These are phyloP conservation scores for Dendrostoma leiphaemia DNA, from an alignment of 2,329 filamentous ascomycete genomes.

Conservation along the genomic window DNA sequence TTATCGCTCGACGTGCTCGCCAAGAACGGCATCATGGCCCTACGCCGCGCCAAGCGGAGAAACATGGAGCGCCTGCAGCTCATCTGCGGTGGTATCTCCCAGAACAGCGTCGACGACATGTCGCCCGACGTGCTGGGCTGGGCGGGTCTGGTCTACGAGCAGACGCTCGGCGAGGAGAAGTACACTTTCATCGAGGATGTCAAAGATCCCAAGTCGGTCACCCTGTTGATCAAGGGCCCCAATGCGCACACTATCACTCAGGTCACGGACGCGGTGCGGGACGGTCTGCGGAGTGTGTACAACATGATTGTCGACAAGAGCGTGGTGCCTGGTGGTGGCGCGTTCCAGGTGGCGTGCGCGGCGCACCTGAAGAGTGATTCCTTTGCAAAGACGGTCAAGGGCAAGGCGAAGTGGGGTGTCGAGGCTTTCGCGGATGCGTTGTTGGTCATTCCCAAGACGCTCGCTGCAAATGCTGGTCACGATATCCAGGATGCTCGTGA, in stretches of 20 bases:
- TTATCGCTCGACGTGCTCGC: constrained; percentile 92
- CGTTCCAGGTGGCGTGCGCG: constrained; percentile 93
- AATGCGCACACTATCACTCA: constrained; percentile 96
- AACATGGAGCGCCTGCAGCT: constrained; percentile 99
- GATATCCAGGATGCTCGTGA: constrained; percentile 93
- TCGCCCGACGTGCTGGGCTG: constrained; percentile 86
- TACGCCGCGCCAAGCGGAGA: constrained; percentile 91
- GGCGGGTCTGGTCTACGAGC: constrained; percentile 96
- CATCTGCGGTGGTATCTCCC: constrained; percentile 83
- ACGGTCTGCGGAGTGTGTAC: constrained; percentile 93
- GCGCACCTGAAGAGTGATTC: constrained; percentile 81
- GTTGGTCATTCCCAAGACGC: constrained; percentile 92
- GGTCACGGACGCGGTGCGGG: constrained; percentile 92
- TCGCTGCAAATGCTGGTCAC: constrained; percentile 93
- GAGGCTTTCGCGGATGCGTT: constrained; percentile 93
- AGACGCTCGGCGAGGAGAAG: constrained; percentile 97
- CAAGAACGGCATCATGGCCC: constrained; percentile 95
- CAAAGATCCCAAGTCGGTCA: constrained; percentile 97
- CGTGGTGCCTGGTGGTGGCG: constrained; percentile 90
- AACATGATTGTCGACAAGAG: constrained; percentile 99
- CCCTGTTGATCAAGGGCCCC: constrained; percentile 94
- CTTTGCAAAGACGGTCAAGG: constrained; percentile 89
- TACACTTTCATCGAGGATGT: constrained; percentile 99
- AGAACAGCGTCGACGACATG: constrained; percentile 96
- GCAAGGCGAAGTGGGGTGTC: constrained; percentile 96